A percentile compares a stretch with the other conserved stretches of the same genome.
phyloP scores from a whole-genome alignment of 768 basidiomycete species.

The Lyophyllum decastes region DNA sequence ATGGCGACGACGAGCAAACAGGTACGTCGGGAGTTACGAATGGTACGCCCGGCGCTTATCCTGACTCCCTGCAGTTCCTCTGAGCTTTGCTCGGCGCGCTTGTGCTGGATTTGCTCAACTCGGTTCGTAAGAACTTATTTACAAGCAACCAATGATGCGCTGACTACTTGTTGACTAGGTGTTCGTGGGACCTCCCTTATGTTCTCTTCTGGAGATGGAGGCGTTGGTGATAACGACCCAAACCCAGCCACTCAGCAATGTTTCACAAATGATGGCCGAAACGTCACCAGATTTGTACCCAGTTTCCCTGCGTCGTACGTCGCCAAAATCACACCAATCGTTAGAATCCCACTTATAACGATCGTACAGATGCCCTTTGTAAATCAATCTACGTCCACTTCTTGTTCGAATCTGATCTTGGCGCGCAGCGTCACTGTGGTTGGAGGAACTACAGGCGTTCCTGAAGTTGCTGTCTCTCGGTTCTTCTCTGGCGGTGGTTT shows the following conservation, averaged over 20 bases:
- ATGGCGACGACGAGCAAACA: slow-evolving; percentile 73
- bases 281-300: slow-evolving; percentile 54
- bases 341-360: neutral
- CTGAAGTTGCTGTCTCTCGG: slow-evolving; percentile 52
- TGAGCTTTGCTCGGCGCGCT: slow-evolving; percentile 53
- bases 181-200: slow-evolving; percentile 64
- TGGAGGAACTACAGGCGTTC: slow-evolving; percentile 61
- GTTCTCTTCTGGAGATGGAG: slow-evolving; percentile 68
- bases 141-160: neutral
- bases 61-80: slow-evolving; percentile 45
- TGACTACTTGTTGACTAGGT: slow-evolving; percentile 35
- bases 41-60: neutral
- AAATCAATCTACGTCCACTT: slow-evolving; percentile 15
- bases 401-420: neutral
- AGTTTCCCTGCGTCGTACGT: slow-evolving; percentile 59
- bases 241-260: slow-evolving; percentile 56
- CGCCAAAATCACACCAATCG: neutral
- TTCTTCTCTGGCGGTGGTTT: slow-evolving; percentile 76
- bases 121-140: slow-evolving; percentile 33
- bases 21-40: slow-evolving; percentile 33
- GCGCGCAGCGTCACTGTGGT: slow-evolving; percentile 66
- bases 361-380: slow-evolving; percentile 51
- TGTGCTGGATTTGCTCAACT: slow-evolving; percentile 68
- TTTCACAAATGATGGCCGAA: slow-evolving; percentile 58
- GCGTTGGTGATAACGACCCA: slow-evolving; percentile 65